Percentiles rank a stretch among this genome's conserved stretches.
Evolutionary conservation across 257 asterid genomes (phyloP).

Genomic region (Solanum chiquidenum): DNA sequence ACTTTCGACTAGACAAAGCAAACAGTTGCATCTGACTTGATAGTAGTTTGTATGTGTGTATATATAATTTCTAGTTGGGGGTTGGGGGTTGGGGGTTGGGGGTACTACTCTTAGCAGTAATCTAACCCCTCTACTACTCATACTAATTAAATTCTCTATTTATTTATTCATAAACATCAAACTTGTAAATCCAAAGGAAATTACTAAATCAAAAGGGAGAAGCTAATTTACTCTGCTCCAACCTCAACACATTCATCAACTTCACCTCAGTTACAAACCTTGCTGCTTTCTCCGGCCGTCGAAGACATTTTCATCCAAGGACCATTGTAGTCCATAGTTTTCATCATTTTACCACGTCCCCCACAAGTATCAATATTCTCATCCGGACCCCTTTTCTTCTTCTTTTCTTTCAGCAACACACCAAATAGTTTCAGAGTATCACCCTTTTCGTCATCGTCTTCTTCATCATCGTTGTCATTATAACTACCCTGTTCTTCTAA

Average conservation of each 20-base stretch:
- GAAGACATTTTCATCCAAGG: constrained; percentile 42
- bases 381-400: constrained; percentile 32
- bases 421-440: constrained; percentile 61
- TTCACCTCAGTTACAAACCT: background rate
- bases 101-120: background rate
- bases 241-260: background rate
- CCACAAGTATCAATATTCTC: constrained; percentile 20
- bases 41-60: background rate
- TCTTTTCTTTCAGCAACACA: constrained; percentile 45
- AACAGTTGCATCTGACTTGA: background rate
- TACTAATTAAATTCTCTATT: background rate
- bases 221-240: background rate
- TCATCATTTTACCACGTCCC: constrained; percentile 25
- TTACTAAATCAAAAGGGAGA: background rate
- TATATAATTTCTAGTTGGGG: background rate
- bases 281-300: constrained; percentile 25
- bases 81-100: background rate
- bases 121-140: background rate
- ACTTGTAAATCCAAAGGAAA: background rate
- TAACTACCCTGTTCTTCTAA: background rate
- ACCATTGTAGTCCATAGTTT: constrained; percentile 17
- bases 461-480: background rate
- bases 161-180: background rate
- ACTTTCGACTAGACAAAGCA: background rate
- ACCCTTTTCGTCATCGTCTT: constrained; percentile 33